Conservation (phyloP, 768 basidiomycete genomes). For the Boletus tylopilopsis region DNA sequence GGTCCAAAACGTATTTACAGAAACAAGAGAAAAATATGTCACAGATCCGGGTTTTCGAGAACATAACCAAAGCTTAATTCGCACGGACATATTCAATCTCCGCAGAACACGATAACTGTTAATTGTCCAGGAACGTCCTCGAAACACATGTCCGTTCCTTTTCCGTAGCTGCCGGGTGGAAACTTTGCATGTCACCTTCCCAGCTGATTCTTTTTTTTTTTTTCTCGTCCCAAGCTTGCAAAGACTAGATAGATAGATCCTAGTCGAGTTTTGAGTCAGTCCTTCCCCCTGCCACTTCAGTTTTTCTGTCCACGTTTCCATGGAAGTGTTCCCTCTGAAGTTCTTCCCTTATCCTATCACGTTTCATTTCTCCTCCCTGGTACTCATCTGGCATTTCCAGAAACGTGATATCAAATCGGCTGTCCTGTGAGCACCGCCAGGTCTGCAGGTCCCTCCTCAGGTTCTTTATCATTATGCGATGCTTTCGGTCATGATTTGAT, state of each 20-base stretch:
- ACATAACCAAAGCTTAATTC: constrained; percentile 37
- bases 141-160: constrained; percentile 18
- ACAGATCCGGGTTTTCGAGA: constrained; percentile 39
- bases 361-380: constrained; percentile 24
- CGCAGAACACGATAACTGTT: constrained; percentile 27
- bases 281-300: not conserved
- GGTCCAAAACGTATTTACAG: constrained; percentile 38
- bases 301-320: constrained; percentile 18
- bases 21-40: constrained; percentile 39
- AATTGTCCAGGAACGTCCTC: constrained; percentile 33
- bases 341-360: constrained; percentile 9
- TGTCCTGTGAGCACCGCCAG: constrained; percentile 31
- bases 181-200: constrained; percentile 17
- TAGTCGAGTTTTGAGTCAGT: not conserved
- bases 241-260: not conserved
- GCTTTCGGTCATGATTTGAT: constrained; percentile 28
- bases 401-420: constrained; percentile 31
- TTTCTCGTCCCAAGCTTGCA: not conserved
- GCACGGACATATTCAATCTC: constrained; percentile 33
- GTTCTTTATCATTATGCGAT: constrained; percentile 29
- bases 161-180: constrained; percentile 19
- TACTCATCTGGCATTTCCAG: constrained; percentile 27
- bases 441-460: constrained; percentile 22
- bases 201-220: not conserved
- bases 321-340: constrained; percentile 11